Conservation (phyloP, 2,329 filamentous ascomycete species). For the Phaeophleospora eucalypticola region DNA sequence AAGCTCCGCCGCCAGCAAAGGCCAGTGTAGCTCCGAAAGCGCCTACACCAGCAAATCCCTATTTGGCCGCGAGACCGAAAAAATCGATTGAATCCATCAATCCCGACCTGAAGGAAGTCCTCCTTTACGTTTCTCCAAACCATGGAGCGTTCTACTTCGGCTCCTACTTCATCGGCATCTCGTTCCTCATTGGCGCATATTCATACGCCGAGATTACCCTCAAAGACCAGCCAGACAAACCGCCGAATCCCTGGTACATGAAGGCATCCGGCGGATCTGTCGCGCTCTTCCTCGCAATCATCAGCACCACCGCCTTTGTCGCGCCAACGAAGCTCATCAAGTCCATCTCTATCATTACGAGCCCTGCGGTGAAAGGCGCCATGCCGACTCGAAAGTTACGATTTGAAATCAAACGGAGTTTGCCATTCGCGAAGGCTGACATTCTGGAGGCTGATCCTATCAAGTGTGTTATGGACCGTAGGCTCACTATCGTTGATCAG, state of each 20-base stretch:
- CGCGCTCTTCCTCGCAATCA: constrained; percentile 8
- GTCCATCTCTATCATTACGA: constrained; percentile 14
- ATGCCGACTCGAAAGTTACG: constrained; percentile 9
- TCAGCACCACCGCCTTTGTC: constrained; percentile 19
- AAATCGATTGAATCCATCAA: constrained; percentile 7
- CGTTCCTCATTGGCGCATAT: constrained; percentile 17
- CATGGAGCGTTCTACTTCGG: constrained; percentile 21
- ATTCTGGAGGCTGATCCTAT: constrained; percentile 7
- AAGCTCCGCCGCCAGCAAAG: background rate
- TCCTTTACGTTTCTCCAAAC: constrained; percentile 24
- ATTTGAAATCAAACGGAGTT: constrained; percentile 12
- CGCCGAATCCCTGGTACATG: constrained; percentile 5
- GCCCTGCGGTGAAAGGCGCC: background rate
- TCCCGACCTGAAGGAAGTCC: constrained; percentile 11
- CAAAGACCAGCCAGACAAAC: constrained; percentile 12
- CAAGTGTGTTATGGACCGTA: constrained; percentile 13
- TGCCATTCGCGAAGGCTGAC: constrained; percentile 22
- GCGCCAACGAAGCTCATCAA: constrained; percentile 23
- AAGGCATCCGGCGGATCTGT: constrained; percentile 12
- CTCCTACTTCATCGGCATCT: constrained; percentile 17
- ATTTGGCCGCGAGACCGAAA: background rate
- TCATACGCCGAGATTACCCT: constrained; percentile 13
- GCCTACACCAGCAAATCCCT: background rate
- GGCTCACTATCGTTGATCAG: no score
- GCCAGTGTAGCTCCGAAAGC: background rate